A percentile compares a stretch with the other conserved stretches of the same genome.
phyloP scores from a whole-genome alignment of 768 basidiomycete genomes.

The Tephrocybe sp. region DNA sequence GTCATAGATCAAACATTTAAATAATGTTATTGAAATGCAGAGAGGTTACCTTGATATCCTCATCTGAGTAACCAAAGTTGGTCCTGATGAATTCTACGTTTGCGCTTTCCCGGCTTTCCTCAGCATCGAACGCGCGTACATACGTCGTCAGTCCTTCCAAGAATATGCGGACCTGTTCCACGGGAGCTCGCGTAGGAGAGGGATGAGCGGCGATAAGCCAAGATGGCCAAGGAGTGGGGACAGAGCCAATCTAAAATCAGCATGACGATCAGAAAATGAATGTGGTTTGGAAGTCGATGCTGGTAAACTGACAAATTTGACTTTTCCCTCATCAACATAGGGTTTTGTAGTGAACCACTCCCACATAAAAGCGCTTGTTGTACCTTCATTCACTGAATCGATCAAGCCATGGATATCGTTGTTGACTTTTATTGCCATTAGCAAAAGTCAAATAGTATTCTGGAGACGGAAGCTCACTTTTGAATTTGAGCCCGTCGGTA shows the following conservation, averaged over 20 bases:
- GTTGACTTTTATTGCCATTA: constrained; percentile 49
- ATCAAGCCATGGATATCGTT: constrained; percentile 80
- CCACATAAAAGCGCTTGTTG: constrained; percentile 93
- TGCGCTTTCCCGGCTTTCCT: constrained; percentile 49
- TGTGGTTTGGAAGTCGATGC: background rate
- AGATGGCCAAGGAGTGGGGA: constrained; percentile 94
- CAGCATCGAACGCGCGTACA: constrained; percentile 64
- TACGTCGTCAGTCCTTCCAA: constrained; percentile 59
- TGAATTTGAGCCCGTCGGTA: constrained; percentile 59
- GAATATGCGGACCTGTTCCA: constrained; percentile 52
- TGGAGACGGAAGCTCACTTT: constrained; percentile 42
- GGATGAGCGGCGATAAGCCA: constrained; percentile 93
- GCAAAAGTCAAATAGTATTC: background rate
- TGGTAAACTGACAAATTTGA: constrained; percentile 67
- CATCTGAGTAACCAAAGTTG: constrained; percentile 77
- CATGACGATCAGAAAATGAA: background rate
- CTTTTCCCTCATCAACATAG: constrained; percentile 74
- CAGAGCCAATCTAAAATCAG: constrained; percentile 64
- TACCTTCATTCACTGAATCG: constrained; percentile 82
- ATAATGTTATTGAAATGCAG: background rate
- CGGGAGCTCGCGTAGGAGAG: constrained; percentile 49
- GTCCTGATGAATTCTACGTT: constrained; percentile 75
- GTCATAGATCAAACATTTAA: background rate
- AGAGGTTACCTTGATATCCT: constrained; percentile 67
- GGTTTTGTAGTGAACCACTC: constrained; percentile 84